Evolutionary conservation across 352 stramenopile species (phyloP), one percentile per base, ranked within the genome.

Genomic region (Globisporangium alternatum): DNA sequence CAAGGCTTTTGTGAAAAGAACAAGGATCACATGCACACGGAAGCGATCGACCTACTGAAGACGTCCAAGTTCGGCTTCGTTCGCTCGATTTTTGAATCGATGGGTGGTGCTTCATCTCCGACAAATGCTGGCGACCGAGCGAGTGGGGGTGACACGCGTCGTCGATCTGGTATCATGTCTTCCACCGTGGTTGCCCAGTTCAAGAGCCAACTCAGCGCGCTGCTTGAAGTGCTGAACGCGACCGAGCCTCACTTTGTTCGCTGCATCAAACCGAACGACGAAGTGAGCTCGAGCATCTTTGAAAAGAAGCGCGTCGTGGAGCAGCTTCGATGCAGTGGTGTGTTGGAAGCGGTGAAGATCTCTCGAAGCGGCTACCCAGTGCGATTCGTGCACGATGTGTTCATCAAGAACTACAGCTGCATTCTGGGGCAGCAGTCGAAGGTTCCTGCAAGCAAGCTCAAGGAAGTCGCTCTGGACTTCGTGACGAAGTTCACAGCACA

Each of bases 211-310:
- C 76, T 99, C 1, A 88, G 71, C 30, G 81, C 88, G 13, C 83
- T 99, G 53, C 79, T 99, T 12, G 86, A 95, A 1, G 94, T 98
- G 21, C 76, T 99, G 17, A 97, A 98, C 68, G 86, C 82, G 10
- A 99, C 96, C 0, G 84, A 98, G 51, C 96, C 97, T 12, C 89
- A 97, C 64, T 97, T 96, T 67, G 89, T 97, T 69, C 89, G 89
- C 8, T 97, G 89, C 61, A 92, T 97, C 39, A 97, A 97, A 64
- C 88, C 88, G 1, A 97, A 97, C 45, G 88, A 95, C 47, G 65
- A 75, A 30, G 76, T 73, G 2, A 90, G 83, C 37, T 71, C 80
- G 6, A 76, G 66, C 5, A 60, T 78, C 22, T 91, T 97, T 21
- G 80, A 93, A 6, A 76, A 74, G 3, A 75, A 73, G 31, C 85